phyloP scores from a whole-genome alignment of 495 filamentous ascomycete species.

The Neurospora sp. region DNA sequence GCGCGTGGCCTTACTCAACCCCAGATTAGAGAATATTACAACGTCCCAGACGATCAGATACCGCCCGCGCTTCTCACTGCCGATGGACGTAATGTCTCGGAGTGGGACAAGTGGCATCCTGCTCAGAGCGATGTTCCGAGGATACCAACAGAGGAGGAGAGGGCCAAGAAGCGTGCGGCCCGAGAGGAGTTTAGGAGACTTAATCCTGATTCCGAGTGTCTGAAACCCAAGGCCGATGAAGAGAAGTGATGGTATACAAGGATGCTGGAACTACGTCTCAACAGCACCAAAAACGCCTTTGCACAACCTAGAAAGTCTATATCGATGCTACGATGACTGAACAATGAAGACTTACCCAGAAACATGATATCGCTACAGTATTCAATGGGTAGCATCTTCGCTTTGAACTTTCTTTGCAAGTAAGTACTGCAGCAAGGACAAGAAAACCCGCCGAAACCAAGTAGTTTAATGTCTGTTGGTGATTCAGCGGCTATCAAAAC shows the following conservation, averaged over 20 bases:
- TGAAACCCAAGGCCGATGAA: neutral
- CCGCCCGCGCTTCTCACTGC: slow-evolving; percentile 2
- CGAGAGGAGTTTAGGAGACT: slow-evolving; percentile 4
- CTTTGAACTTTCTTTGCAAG: too few relatives aligned
- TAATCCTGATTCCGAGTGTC: neutral
- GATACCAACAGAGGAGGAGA: slow-evolving; percentile 5
- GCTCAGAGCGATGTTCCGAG: slow-evolving; percentile 2
- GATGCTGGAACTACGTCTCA: too few relatives aligned
- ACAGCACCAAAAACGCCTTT: too few relatives aligned
- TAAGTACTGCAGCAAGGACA: too few relatives aligned
- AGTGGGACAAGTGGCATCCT: slow-evolving; percentile 5
- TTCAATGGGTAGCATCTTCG: too few relatives aligned
- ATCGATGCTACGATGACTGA: too few relatives aligned
- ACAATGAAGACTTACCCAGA: too few relatives aligned
- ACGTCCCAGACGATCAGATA: neutral
- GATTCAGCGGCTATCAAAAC: too few relatives aligned
- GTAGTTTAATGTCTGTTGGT: too few relatives aligned
- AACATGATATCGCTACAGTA: too few relatives aligned
- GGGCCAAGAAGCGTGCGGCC: slow-evolving; percentile 1
- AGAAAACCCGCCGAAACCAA: too few relatives aligned
- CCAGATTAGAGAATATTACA: slow-evolving; percentile 9
- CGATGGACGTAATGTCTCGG: slow-evolving; percentile 5
- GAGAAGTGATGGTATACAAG: neutral
- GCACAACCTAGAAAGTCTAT: too few relatives aligned
- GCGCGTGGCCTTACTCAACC: slow-evolving; percentile 7